Evolutionary conservation across 371 early-diverging fungal species (phyloP).

Genomic region (Haplosporangium sp.): DNA sequence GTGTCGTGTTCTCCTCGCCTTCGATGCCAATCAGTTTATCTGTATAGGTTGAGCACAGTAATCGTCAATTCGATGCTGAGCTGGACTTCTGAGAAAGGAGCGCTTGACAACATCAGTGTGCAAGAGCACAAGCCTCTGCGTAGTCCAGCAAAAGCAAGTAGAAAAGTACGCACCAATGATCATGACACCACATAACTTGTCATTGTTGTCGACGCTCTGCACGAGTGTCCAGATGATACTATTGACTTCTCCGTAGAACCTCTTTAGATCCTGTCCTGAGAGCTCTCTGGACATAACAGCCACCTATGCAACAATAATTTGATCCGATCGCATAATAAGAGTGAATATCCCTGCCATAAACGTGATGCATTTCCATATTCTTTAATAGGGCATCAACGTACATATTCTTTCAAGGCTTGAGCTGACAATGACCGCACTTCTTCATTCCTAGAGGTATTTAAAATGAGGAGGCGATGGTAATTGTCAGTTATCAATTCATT

Average conservation of each 20-base stretch:
- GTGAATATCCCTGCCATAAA: background rate
- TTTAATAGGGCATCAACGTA: conserved; percentile 9
- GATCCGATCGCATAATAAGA: background rate
- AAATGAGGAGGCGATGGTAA: background rate
- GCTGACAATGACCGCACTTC: conserved; percentile 43
- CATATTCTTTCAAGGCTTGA: conserved; percentile 49
- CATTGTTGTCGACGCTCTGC: conserved; percentile 64
- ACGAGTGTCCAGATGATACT: conserved; percentile 74
- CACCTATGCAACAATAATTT: conserved; percentile 18
- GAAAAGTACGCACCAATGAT: conserved; percentile 65
- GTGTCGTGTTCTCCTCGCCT: conserved; percentile 87
- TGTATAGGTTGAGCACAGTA: conserved; percentile 25
- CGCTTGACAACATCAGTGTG: no score
- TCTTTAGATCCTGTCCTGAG: conserved; percentile 48
- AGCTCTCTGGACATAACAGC: conserved; percentile 50
- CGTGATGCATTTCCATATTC: no score
- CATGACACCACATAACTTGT: conserved; percentile 74
- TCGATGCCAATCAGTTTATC: conserved; percentile 90
- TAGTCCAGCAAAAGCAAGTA: background rate
- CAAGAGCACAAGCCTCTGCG: no score
- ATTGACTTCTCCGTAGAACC: conserved; percentile 66
- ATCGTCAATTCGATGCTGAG: no score
- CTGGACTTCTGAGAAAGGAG: no score
- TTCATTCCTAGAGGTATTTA: conserved; percentile 36
- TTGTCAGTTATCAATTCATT: no score